Evolutionary conservation across 2,329 filamentous ascomycete genomes (phyloP).

Genomic region (Aspergillus sp.): DNA sequence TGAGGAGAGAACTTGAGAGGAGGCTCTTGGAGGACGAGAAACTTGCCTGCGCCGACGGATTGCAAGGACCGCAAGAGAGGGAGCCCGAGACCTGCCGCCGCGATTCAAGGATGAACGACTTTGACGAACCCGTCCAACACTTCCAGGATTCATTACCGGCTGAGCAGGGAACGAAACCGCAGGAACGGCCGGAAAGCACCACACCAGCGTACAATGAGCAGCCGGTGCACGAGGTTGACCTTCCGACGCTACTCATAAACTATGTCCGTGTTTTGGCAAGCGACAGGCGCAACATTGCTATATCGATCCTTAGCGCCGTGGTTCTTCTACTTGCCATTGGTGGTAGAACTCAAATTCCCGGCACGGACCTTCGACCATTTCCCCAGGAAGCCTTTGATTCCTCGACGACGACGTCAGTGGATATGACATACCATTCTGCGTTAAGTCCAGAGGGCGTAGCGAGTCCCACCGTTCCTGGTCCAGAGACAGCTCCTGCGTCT

Average conservation of each 20-base stretch:
- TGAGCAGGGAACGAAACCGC: slow-evolving; percentile 1
- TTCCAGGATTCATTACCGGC: slow-evolving; percentile 2
- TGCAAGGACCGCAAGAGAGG: slow-evolving; percentile 8
- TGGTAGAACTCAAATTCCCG: slow-evolving; percentile 1
- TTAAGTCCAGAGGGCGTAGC: not conserved
- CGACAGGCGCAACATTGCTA: slow-evolving; percentile 46
- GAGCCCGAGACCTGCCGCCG: slow-evolving; percentile 3
- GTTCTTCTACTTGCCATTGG: slow-evolving; percentile 33
- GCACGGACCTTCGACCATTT: slow-evolving; percentile 9
- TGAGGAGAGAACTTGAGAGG: slow-evolving; percentile 42
- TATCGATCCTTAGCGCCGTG: slow-evolving; percentile 37
- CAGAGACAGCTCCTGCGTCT: not conserved
- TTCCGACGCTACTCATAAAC: slow-evolving; percentile 44
- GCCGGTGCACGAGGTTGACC: slow-evolving; percentile 36
- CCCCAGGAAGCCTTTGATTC: slow-evolving; percentile 7
- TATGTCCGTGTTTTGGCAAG: slow-evolving; percentile 44
- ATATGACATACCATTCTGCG: not conserved
- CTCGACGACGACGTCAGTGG: not conserved
- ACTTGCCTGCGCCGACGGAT: slow-evolving; percentile 11
- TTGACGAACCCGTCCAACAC: not conserved
- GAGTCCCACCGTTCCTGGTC: not conserved
- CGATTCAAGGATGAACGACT: not conserved
- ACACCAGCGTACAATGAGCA: slow-evolving; percentile 2
- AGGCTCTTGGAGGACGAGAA: slow-evolving; percentile 34
- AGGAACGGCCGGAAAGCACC: slow-evolving; percentile 2